These are phyloP conservation scores for Brasenia schreberi DNA, from an alignment of 164 flowering plant species.

Conservation along the genomic window DNA sequence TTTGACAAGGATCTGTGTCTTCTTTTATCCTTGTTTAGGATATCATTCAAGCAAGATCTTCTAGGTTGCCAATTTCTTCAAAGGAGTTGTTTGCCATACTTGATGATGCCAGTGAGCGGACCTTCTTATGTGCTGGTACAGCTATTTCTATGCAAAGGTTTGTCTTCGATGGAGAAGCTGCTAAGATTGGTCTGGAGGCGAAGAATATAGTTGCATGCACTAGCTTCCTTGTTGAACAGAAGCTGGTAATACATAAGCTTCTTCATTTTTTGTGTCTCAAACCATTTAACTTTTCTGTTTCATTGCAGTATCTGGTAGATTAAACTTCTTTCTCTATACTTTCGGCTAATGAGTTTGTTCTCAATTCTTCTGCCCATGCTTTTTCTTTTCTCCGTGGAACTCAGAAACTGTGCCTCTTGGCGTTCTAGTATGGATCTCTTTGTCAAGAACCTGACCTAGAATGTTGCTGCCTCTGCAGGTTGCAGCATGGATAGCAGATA, in stretches of 20 bases:
- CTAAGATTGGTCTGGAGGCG: constrained; percentile 61
- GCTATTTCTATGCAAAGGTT: constrained; percentile 58
- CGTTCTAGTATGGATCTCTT: too few relatives aligned
- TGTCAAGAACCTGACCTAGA: too few relatives aligned
- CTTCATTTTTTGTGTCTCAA: too few relatives aligned
- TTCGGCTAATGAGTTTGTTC: too few relatives aligned
- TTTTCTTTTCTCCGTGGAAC: too few relatives aligned
- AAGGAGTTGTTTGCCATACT: constrained; percentile 58
- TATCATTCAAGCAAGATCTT: constrained; percentile 49
- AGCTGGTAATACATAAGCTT: constrained; percentile 37
- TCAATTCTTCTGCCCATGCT: too few relatives aligned
- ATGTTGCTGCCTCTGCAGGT: constrained; percentile 24
- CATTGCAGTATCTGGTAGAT: too few relatives aligned
- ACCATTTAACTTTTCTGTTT: too few relatives aligned
- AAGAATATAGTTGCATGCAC: constrained; percentile 69
- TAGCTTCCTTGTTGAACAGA: constrained; percentile 74
- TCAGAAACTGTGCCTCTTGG: too few relatives aligned
- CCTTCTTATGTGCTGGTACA: constrained; percentile 68
- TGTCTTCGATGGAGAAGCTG: constrained; percentile 79
- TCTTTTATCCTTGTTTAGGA: constrained; percentile 32
- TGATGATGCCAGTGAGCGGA: constrained; percentile 84
- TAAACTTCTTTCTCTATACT: too few relatives aligned
- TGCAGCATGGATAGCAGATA: constrained; percentile 73
- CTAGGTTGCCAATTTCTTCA: constrained; percentile 54
- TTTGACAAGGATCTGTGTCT: constrained; percentile 2